Evolutionary conservation across 2,329 filamentous ascomycete species (phyloP), one percentile per base, ranked within the genome.

Genomic region (Botrytis fragariae): DNA sequence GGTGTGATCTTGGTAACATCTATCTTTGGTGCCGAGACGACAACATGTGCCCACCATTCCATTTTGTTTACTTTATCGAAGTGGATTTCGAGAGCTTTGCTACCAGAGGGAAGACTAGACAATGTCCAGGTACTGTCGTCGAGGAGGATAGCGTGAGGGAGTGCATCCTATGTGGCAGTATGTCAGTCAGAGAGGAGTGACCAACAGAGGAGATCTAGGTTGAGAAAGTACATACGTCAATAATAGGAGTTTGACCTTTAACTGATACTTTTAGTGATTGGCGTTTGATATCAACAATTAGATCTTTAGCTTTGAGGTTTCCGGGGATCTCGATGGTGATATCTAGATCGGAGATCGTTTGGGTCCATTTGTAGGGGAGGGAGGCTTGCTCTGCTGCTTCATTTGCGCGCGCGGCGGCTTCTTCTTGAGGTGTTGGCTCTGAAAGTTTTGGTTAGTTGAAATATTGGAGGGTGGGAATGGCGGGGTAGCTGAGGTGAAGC

Each of bases 41-140:
- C 88, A 57, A 98, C 93, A 84, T 98, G 94, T 45, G 93, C 85
- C 96, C 96, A 99, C 96, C 96, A 99, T 84, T 98, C 93, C 90
- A 97, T 92, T 87, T 98, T 96, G 87, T 98, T 97, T 77, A 89
- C 84, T 84, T 99, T 99, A 86, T 98, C 94, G 70, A 99, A 91
- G 83, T 97, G 94, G 78, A 98, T 89, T 81, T 91, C 89, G 77
- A 98, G 83, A 81, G 94, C 92, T 84, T 97, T 93, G 78, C 84
- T 85, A 82, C 84, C 64, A 78, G 81, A 69, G 77, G 90, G 83
- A 67, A 90, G 89, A 32, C 91, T 86, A 74, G 92, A 88, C 65
- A 99, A 89, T 3, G 95, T 98, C 96, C 96, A 99, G 74, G 95
- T 97, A 71, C 92, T 95, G 79, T 99, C 96, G 82, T 97, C 95